A percentile compares a stretch with the other conserved stretches of the same genome.
These are phyloP conservation scores for Pseudopithomyces maydicus DNA, from an alignment of 2,329 filamentous ascomycete species.

Conservation along the genomic window DNA sequence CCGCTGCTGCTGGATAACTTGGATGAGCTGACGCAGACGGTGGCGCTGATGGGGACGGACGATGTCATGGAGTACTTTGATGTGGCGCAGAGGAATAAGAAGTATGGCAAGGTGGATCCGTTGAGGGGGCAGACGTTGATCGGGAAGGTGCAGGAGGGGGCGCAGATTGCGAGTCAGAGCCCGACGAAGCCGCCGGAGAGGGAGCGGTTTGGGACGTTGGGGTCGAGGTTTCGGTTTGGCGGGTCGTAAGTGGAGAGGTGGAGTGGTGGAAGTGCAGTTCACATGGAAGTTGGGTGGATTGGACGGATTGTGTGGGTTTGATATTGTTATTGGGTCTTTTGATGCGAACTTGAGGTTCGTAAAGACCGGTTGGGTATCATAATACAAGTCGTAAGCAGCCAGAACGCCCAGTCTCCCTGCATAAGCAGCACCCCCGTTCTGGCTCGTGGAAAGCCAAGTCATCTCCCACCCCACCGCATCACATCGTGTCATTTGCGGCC, in stretches of 20 bases:
- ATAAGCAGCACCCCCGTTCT: too few species aligned
- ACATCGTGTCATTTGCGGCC: too few species aligned
- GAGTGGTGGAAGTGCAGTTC: not conserved
- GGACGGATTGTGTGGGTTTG: not conserved
- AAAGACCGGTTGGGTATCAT: not conserved
- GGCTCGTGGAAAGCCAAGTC: too few species aligned
- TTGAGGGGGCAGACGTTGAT: slow-evolving; percentile 85
- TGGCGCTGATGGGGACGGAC: slow-evolving; percentile 81
- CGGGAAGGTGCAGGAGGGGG: slow-evolving; percentile 68
- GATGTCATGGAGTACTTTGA: slow-evolving; percentile 98
- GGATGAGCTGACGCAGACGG: slow-evolving; percentile 91
- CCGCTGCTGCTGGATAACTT: slow-evolving; percentile 87
- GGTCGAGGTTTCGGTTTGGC: slow-evolving; percentile 39
- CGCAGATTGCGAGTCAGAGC: slow-evolving; percentile 41
- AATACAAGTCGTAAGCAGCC: not conserved
- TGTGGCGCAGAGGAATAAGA: slow-evolving; percentile 84
- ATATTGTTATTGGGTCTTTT: not conserved
- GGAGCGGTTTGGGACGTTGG: slow-evolving; percentile 42
- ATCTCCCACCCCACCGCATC: not conserved
- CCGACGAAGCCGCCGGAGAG: slow-evolving; percentile 32
- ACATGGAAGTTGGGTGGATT: not conserved
- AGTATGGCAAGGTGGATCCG: slow-evolving; percentile 91
- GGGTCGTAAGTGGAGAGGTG: not conserved
- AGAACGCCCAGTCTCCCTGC: too few species aligned
- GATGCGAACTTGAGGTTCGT: not conserved